Evolutionary conservation across 257 asterid species (phyloP), one percentile per base, ranked within the genome.

Genomic region (Solanum piurae): DNA sequence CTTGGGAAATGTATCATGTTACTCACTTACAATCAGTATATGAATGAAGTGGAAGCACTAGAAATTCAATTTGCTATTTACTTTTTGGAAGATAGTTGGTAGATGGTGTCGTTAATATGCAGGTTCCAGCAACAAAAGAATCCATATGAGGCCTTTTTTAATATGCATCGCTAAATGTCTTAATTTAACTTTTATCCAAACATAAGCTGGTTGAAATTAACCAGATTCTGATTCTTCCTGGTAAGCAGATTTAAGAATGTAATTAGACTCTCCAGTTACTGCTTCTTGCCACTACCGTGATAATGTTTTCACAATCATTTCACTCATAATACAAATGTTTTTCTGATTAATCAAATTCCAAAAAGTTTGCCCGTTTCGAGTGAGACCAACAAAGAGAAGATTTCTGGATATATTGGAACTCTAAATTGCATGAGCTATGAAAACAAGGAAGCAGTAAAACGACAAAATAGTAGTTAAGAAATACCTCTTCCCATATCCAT

Each of bases 401-500:
- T 80, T 80, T 46, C 3, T 31, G 68, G 85, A 44, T 79, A 44
- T 27, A 79, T 16, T 79, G 66, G 23, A 27, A 44, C 66, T 44
- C 85, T 79, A 27, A 16, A 79, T 25, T 5, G 40, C 66, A 14
- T 12, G 64, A 42, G 62, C 21, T 58, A 79, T 80, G 40, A 46
- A 46, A 29, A 80, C 29, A 12, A 29, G 40, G n/a, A 46, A 44
- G 68, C 12, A 37, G 40, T 46, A 80, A 79, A 80, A 80, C 2
- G 3, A 80, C 42, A 46, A 80, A 80, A 46, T 12, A 49, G 71
- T 49, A 31, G 69, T 52, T 80, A 77, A 68, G 85, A 74, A 58
- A 86, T 93, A 97, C 99, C 99, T 92, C 90, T 94, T 86, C 94
- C 99, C 72, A 90, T 91, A 90, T 97, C 98, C 49, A 87, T 90